Conservation (phyloP, 139 green algal species). For the Picocystis salinarum region DNA sequence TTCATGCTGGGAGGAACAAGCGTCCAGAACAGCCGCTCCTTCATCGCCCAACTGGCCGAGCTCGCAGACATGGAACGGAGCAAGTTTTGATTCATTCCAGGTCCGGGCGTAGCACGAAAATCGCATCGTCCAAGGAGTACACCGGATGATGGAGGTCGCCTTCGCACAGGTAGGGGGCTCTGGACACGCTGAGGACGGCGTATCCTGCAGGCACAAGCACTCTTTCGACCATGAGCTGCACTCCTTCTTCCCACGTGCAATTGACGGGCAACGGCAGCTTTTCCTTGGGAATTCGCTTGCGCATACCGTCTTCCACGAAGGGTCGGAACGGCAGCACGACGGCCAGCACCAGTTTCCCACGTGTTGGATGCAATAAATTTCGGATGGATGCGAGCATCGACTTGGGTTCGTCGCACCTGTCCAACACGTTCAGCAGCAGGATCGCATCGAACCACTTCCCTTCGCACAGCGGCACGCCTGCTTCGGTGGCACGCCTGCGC, state of each 20-base stretch:
- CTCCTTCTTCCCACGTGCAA: slow-evolving; percentile 4
- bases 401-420: slow-evolving; percentile 3
- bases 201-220: too few species aligned
- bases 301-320: slow-evolving; percentile 7
- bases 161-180: too few species aligned
- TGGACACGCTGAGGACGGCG: too few species aligned
- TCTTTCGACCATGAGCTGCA: too few species aligned
- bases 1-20: slow-evolving; percentile 68
- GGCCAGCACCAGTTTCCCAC: slow-evolving; percentile 4
- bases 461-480: too few species aligned
- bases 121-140: too few species aligned
- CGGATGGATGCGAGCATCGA: not conserved
- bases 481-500: too few species aligned
- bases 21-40: slow-evolving; percentile 46
- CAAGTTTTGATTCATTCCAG: too few species aligned
- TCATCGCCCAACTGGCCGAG: too few species aligned
- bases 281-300: not conserved
- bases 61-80: too few species aligned
- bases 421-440: slow-evolving; percentile 7
- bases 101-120: too few species aligned
- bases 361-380: not conserved
- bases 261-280: not conserved
- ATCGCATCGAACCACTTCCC: slow-evolving; percentile 10
- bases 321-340: slow-evolving; percentile 11
- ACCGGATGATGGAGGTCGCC: too few species aligned